Conservation (phyloP, 2,329 filamentous ascomycete species). For the Ophiostoma ips region DNA sequence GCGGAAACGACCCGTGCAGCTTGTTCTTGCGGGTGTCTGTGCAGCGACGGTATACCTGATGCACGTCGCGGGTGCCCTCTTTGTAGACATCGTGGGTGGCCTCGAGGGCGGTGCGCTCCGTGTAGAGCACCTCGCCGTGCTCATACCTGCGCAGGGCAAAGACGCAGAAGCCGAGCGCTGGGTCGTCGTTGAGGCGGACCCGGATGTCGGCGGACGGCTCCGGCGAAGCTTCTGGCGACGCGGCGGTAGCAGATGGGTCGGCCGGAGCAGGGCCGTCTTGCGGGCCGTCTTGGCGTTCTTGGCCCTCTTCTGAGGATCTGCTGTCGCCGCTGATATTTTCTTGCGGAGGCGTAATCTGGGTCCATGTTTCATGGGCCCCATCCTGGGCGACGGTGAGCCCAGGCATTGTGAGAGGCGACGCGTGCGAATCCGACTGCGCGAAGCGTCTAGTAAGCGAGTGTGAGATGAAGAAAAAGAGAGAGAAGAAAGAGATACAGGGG, state of each 20-base stretch:
- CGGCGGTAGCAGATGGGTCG: background rate
- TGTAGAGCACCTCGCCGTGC: constrained; percentile 17
- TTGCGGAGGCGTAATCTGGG: background rate
- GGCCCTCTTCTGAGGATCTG: background rate
- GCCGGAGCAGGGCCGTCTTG: background rate
- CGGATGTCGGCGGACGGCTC: constrained; percentile 2
- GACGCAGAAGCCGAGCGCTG: constrained; percentile 18
- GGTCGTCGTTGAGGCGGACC: constrained; percentile 11
- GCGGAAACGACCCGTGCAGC: constrained; percentile 14
- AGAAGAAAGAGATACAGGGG: background rate
- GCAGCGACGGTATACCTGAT: constrained; percentile 7
- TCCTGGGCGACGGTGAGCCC: background rate
- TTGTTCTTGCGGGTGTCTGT: background rate
- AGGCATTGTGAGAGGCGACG: background rate
- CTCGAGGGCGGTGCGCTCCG: constrained; percentile 16
- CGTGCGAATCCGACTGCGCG: background rate
- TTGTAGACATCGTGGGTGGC: constrained; percentile 13
- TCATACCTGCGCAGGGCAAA: constrained; percentile 17
- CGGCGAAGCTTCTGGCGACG: background rate
- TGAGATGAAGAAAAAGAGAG: background rate
- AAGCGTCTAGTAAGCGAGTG: background rate
- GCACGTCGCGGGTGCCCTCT: constrained; percentile 10
- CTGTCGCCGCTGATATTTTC: background rate
- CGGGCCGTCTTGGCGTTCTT: background rate
- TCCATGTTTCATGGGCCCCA: background rate